A percentile compares a stretch with the other conserved stretches of the same genome.
Conservation (phyloP, 2,329 filamentous ascomycete species). For the Exophiala sideris region DNA sequence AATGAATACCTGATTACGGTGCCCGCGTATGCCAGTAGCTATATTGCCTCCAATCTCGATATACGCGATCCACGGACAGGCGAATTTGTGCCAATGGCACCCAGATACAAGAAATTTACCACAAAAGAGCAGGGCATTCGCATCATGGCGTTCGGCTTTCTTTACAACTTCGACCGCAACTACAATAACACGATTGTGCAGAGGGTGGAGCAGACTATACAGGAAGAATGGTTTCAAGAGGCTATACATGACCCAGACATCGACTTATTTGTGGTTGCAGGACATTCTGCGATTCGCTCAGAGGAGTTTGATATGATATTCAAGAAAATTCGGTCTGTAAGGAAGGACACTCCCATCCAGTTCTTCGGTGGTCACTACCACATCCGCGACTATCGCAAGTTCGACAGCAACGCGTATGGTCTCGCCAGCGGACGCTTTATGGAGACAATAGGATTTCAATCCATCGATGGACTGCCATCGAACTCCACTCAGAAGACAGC, state of each 20-base stretch:
- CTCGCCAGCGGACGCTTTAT: conserved; percentile 88
- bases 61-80: conserved; percentile 72
- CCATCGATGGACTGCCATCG: conserved; percentile 64
- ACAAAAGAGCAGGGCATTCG: conserved; percentile 84
- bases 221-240: conserved; percentile 83
- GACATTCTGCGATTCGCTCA: conserved; percentile 80
- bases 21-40: conserved; percentile 74
- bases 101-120: conserved; percentile 80
- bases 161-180: conserved; percentile 90
- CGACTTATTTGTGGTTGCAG: conserved; percentile 81
- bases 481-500: conserved; percentile 34
- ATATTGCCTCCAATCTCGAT: conserved; percentile 89
- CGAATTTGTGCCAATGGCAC: conserved; percentile 70
- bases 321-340: conserved; percentile 69
- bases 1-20: conserved; percentile 77
- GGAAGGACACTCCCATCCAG: conserved; percentile 80
- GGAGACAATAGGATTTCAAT: conserved; percentile 93
- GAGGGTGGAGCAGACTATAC: conserved; percentile 72
- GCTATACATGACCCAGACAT: conserved; percentile 75
- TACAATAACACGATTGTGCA: conserved; percentile 87
- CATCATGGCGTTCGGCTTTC: conserved; percentile 85
- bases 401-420: conserved; percentile 73
- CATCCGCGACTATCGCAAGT: conserved; percentile 77
- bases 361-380: conserved; percentile 92
- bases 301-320: conserved; percentile 75